Evolutionary conservation across 805 yeast species (phyloP).

Genomic region (Schwanniomyces occidentalis): DNA sequence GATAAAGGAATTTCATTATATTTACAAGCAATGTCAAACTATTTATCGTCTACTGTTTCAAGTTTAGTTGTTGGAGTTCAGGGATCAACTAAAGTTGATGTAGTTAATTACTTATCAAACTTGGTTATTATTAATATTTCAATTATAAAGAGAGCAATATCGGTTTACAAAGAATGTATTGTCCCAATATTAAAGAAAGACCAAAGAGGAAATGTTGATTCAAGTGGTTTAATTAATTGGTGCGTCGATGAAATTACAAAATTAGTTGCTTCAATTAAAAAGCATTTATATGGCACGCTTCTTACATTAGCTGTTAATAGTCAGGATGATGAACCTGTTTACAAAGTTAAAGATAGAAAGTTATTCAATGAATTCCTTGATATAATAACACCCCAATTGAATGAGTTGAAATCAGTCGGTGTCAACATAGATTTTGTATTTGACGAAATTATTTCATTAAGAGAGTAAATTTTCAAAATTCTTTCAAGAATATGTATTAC

Average conservation of each 20-base stretch:
- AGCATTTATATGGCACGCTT: slow-evolving; percentile 66
- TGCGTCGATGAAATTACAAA: slow-evolving; percentile 60
- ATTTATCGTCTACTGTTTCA: slow-evolving; percentile 32
- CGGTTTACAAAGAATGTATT: slow-evolving; percentile 49
- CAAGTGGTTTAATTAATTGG: slow-evolving; percentile 76
- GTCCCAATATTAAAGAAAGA: slow-evolving; percentile 41
- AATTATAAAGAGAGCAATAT: slow-evolving; percentile 55
- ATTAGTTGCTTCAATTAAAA: slow-evolving; percentile 59
- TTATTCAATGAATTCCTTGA: slow-evolving; percentile 56
- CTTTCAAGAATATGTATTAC: no score
- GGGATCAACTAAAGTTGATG: slow-evolving; percentile 44
- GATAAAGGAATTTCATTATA: slow-evolving; percentile 37
- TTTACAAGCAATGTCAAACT: slow-evolving; percentile 33
- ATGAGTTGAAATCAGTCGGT: slow-evolving; percentile 62
- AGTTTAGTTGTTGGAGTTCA: slow-evolving; percentile 38
- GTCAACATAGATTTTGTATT: slow-evolving; percentile 73
- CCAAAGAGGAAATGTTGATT: slow-evolving; percentile 32
- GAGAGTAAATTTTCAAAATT: no score
- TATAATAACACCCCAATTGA: slow-evolving; percentile 57
- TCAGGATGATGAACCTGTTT: slow-evolving; percentile 25
- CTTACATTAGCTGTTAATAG: slow-evolving; percentile 40
- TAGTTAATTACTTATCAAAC: slow-evolving; percentile 41
- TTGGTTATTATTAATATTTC: slow-evolving; percentile 40
- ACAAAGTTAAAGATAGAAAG: slow-evolving; percentile 31
- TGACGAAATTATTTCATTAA: slow-evolving; percentile 34